These are phyloP conservation scores for Trametes coccinea DNA, from an alignment of 768 basidiomycete genomes.

Conservation along the genomic window DNA sequence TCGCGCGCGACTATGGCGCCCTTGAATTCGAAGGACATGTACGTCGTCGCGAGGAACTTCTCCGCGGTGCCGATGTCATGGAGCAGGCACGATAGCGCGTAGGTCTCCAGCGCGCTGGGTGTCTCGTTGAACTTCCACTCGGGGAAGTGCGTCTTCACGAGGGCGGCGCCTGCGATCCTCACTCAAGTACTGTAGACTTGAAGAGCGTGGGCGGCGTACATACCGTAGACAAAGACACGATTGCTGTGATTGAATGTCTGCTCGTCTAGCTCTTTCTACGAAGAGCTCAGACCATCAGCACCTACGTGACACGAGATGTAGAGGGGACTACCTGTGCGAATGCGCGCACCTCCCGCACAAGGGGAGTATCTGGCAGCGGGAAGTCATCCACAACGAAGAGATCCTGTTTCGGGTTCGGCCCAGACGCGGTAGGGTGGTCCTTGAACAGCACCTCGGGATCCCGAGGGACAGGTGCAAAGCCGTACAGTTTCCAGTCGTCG, in stretches of 20 bases:
- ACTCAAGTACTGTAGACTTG: not conserved
- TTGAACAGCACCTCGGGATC: constrained; percentile 51
- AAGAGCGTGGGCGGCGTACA: constrained; percentile 2
- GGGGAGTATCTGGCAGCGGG: constrained; percentile 43
- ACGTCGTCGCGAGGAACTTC: constrained; percentile 50
- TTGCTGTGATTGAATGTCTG: constrained; percentile 51
- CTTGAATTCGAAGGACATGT: constrained; percentile 58
- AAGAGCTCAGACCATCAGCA: not conserved
- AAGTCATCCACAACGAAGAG: constrained; percentile 41
- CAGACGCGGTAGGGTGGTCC: constrained; percentile 44
- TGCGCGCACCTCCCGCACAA: constrained; percentile 40
- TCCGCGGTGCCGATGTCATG: constrained; percentile 56
- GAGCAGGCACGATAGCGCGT: constrained; percentile 51
- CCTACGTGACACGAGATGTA: not conserved
- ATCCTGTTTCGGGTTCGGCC: constrained; percentile 44
- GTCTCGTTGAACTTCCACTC: constrained; percentile 44
- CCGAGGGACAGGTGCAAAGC: constrained; percentile 49
- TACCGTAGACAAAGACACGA: constrained; percentile 53
- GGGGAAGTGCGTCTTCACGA: constrained; percentile 48
- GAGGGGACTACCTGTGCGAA: constrained; percentile 38
- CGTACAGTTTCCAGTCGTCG: constrained; percentile 37
- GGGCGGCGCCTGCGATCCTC: constrained; percentile 42
- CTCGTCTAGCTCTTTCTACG: constrained; percentile 43
- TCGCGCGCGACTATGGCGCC: constrained; percentile 54
- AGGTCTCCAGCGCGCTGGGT: constrained; percentile 38